phyloP scores from a whole-genome alignment of 2,329 filamentous ascomycete genomes.

The Ascochyta clinopodiicola region DNA sequence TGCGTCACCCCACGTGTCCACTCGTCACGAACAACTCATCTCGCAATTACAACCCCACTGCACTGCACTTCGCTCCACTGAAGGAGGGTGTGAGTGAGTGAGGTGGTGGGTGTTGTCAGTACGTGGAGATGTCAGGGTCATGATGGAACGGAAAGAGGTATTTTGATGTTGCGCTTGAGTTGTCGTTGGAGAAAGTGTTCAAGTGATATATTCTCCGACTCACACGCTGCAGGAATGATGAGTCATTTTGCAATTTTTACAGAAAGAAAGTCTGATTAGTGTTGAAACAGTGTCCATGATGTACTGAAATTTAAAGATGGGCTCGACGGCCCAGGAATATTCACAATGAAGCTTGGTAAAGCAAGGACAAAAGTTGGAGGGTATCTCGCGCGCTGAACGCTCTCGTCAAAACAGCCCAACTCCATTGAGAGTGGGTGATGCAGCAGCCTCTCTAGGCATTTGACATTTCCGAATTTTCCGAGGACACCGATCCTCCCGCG shows the following conservation, averaged over 20 bases:
- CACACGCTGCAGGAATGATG: no score
- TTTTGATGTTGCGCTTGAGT: neutral
- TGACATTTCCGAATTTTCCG: constrained; percentile 11
- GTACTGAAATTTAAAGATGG: constrained; percentile 2
- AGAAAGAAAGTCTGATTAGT: neutral
- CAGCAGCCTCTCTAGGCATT: neutral
- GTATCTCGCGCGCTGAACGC: constrained; percentile 17
- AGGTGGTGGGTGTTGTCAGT: no score
- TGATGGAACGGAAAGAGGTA: no score
- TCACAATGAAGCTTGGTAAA: constrained; percentile 11
- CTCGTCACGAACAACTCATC: no score
- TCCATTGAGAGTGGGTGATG: neutral
- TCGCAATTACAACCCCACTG: no score
- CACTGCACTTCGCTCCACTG: no score
- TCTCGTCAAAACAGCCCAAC: constrained; percentile 11
- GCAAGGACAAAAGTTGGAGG: constrained; percentile 7
- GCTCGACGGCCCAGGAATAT: neutral
- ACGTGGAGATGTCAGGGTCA: no score
- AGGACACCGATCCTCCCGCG: constrained; percentile 8
- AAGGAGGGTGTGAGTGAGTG: no score
- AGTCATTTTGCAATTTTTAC: no score
- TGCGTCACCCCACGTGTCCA: no score
- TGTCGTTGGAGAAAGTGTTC: neutral
- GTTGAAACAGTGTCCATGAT: neutral
- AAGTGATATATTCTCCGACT: no score